Conservation (phyloP, 164 flowering plant genomes). For the Vitis amurensis region DNA sequence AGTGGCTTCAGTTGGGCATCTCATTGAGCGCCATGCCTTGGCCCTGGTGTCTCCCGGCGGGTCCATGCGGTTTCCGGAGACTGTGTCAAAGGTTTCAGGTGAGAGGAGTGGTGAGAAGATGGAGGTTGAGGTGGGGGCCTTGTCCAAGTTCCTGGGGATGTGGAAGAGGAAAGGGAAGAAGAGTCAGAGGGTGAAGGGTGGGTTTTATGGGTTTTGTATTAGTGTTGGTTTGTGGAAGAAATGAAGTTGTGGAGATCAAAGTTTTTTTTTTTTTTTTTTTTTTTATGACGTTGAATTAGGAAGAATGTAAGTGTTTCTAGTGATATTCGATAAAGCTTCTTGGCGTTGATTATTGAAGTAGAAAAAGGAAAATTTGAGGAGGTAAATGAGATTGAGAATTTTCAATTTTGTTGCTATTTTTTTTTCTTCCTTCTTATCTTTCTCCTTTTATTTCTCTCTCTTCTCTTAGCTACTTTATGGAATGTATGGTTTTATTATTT, state of each 20-base stretch:
- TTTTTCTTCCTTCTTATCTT: not conserved
- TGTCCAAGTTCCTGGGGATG: slow-evolving; percentile 1
- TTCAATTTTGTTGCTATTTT: not conserved
- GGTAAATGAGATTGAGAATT: too few relatives aligned
- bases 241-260: not conserved
- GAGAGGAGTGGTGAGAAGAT: not conserved
- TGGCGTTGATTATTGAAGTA: too few relatives aligned
- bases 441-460: not conserved
- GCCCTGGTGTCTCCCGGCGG: slow-evolving; percentile 10
- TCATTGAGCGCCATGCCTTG: slow-evolving; percentile 30
- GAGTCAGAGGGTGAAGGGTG: not conserved
- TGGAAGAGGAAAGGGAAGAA: not conserved
- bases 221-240: not conserved
- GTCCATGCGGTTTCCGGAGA: not conserved
- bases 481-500: too few relatives aligned
- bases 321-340: too few relatives aligned
- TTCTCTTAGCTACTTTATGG: not conserved
- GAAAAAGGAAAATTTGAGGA: too few relatives aligned
- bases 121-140: not conserved
- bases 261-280: too few relatives aligned
- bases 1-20: slow-evolving; percentile 23
- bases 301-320: not conserved
- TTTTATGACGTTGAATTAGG: not conserved
- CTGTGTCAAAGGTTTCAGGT: not conserved
- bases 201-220: not conserved